Base-by-base conservation (phyloP, 768 basidiomycete species). In the Boletus reticuloceps region DNA sequence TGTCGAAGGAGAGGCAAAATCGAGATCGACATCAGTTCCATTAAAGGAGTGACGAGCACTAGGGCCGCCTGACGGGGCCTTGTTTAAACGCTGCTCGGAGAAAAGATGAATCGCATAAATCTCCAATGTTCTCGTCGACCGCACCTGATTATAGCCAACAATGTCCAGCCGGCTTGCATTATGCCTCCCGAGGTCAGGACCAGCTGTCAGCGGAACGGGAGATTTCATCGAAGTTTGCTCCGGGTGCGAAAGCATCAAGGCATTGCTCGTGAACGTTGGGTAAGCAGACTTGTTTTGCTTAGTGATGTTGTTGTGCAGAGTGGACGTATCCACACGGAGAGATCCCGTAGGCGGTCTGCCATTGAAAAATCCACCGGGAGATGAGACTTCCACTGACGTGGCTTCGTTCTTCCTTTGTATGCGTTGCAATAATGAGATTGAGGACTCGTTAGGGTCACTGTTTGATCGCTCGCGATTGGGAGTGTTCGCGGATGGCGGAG, bases 231-330 rank as follows among this genome's bases (percentile, higher is more conserved):
- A 72, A 27, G 79, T 70, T 47, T 82, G 83, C 43, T 88, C 88
- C 44, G 79, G 77, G 14, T 73, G 66, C n/a, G 72, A 67, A 52
- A 87, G 84, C 51, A 84, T 78, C 53, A 73, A 53, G 12, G 73
- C 70, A 55, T 81, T 81, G 54, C 75, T 70, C 22, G 80, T 64
- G 64, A 80, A 81, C 14, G 77, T 76, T 5, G 91, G 90, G 63
- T 88, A 92, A 1, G 90, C 90, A 10, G 90, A 91, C 71, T 93
- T 93, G 74, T 92, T 92, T 75, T 91, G 89, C 63, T 81, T 73
- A 32, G 82, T 75, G 44, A 82, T 71, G 11, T 79, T 77, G 56
- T 82, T 82, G 27, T 29, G 27, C 45, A 89, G 73, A 31, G 82
- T 76, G 36, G 84, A 78, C 0, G 90, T 92, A 66, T 91, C 88